Evolutionary conservation across 129 eudicot genomes (phyloP).

Genomic region (Lonicera japonica): DNA sequence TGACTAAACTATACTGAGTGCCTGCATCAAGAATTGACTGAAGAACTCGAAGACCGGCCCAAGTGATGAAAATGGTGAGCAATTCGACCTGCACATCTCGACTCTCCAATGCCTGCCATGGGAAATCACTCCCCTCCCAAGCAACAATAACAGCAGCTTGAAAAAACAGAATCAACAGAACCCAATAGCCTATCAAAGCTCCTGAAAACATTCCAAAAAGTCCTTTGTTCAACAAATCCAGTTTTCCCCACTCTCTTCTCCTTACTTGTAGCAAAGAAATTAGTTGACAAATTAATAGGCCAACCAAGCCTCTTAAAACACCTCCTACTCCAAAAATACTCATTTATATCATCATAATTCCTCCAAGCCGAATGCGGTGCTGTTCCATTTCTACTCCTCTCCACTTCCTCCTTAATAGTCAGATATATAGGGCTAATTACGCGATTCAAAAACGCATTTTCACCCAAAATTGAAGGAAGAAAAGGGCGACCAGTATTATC

Average conservation of each 20-base stretch:
- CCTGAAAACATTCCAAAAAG: slow-evolving; percentile 85
- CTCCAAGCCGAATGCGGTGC: slow-evolving; percentile 97
- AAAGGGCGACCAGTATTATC: slow-evolving; percentile 49
- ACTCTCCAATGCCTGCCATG: slow-evolving; percentile 69
- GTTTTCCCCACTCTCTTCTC: slow-evolving; percentile 71
- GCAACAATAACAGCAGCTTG: slow-evolving; percentile 78
- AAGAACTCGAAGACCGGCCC: slow-evolving; percentile 66
- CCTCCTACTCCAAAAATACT: slow-evolving; percentile 82
- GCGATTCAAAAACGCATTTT: slow-evolving; percentile 48
- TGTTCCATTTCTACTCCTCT: slow-evolving; percentile 64
- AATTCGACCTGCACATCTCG: slow-evolving; percentile 77
- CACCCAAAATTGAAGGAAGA: slow-evolving; percentile 42
- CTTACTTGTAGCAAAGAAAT: slow-evolving; percentile 26
- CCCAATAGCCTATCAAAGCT: slow-evolving; percentile 92
- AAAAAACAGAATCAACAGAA: slow-evolving; percentile 56
- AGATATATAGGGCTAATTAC: slow-evolving; percentile 58
- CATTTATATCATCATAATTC: slow-evolving; percentile 87
- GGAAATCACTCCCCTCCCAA: slow-evolving; percentile 50
- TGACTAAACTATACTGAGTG: slow-evolving; percentile 77
- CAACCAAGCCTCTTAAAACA: slow-evolving; percentile 67
- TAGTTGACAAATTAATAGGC: slow-evolving; percentile 60
- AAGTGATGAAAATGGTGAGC: slow-evolving; percentile 72
- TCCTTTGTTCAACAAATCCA: slow-evolving; percentile 89
- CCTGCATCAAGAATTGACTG: slow-evolving; percentile 93
- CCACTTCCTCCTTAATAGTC: slow-evolving; percentile 53